These are phyloP conservation scores for Cantharellus anzutake DNA, from an alignment of 768 basidiomycete species.

Conservation along the genomic window DNA sequence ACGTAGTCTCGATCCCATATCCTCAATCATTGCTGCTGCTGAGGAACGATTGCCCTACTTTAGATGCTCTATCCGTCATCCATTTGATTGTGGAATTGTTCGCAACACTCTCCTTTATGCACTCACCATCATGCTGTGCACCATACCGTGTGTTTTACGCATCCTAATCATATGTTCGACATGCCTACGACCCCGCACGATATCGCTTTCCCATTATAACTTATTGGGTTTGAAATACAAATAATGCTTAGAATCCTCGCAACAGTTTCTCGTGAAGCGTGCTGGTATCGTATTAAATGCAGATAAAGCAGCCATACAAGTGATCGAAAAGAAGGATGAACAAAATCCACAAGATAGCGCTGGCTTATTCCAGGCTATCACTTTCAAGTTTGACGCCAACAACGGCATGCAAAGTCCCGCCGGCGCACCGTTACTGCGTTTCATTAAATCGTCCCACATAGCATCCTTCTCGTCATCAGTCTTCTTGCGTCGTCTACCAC, in stretches of 20 bases:
- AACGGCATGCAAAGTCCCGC: constrained; percentile 42
- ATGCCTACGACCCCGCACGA: too few relatives aligned
- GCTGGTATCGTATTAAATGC: background rate
- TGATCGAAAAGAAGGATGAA: too few relatives aligned
- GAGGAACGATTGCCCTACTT: background rate
- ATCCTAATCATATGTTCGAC: too few relatives aligned
- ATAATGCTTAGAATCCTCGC: background rate
- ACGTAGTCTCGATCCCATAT: constrained; percentile 19
- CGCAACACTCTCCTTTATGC: background rate
- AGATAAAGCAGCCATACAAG: too few relatives aligned
- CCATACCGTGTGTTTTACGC: background rate
- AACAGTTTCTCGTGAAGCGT: background rate
- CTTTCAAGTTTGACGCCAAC: constrained; percentile 1
- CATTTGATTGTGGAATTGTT: constrained; percentile 27
- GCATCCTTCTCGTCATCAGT: constrained; percentile 53
- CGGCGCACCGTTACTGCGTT: constrained; percentile 42
- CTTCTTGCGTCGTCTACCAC: constrained; percentile 16
- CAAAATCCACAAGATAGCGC: background rate
- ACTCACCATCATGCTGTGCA: background rate
- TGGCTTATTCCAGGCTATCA: background rate
- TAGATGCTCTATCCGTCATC: constrained; percentile 89
- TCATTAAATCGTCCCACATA: constrained; percentile 50
- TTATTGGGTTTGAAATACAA: too few relatives aligned
- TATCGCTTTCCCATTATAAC: too few relatives aligned
- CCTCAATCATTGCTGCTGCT: background rate